Evolutionary conservation across 129 eudicot genomes (phyloP), one percentile per base, ranked within the genome.

Genomic region (Saussurea involucrata): DNA sequence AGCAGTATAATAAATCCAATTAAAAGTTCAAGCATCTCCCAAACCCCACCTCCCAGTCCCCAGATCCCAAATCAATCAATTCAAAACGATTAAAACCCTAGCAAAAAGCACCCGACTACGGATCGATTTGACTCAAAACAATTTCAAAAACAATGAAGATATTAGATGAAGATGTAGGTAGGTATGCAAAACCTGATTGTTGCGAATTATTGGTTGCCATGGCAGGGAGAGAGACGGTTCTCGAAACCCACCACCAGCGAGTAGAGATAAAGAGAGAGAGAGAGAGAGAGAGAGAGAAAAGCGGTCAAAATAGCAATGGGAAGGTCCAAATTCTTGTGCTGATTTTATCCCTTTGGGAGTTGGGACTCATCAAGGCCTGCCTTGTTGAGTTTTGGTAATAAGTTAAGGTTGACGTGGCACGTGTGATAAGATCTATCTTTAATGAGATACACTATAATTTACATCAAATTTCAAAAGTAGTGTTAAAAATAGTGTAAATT

Each of bases 171-270:
- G 76, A 75, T n/a, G n/a, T 71, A 7, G 53, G n/a, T n/a, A 68
- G 71, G 32, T 69, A 24, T 65, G 28, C 13, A 24, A 10, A 29
- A 85, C 86, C 86, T 85, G 89, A 63, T 46, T 74, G 80, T 69
- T 58, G 79, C 3, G 84, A 77, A 63, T 82, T 86, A 75, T 82
- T 79, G 71, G 81, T 61, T 7, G 81, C 86, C 86, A 82, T 82
- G 78, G 75, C 53, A 63, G 78, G 78, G 83, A 68, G 79, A 82
- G 75, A 64, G 8, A 34, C 65, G 75, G 17, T 70, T 70, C 63
- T 63, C 65, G 82, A 73, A 73, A 80, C 68, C 84, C 72, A 71
- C 79, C 79, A 73, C 68, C 29, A 27, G 3, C 64, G 65, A 64
- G 40, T 57, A 60, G 40, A 68, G 78, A 74, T 66, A 33, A n/a